Evolutionary conservation across 164 flowering plant genomes (phyloP).

Genomic region (Euptelea pleiosperma): DNA sequence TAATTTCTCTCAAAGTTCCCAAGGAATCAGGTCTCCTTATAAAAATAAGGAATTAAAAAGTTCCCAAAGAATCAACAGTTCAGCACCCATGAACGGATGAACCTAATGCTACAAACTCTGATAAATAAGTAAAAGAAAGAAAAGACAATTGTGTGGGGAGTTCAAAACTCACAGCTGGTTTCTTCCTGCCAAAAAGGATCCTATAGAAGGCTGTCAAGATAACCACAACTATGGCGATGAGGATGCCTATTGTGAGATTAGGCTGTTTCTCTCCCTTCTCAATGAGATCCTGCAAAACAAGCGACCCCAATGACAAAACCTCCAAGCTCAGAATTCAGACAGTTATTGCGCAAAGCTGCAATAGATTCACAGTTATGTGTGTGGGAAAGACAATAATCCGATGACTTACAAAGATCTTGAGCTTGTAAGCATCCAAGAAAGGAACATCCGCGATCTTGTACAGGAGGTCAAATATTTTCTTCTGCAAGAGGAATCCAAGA

Average conservation of each 20-base stretch:
- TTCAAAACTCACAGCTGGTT: conserved; percentile 41
- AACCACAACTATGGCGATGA: conserved; percentile 50
- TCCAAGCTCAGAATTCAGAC: background rate
- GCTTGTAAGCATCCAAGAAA: conserved; percentile 59
- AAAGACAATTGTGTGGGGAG: background rate
- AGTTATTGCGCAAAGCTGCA: too few relatives aligned
- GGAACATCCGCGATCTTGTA: conserved; percentile 81
- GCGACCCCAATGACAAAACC: background rate
- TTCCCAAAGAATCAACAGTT: background rate
- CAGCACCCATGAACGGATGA: background rate
- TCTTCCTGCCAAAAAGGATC: conserved; percentile 84
- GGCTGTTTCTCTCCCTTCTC: conserved; percentile 89
- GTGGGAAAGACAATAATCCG: background rate
- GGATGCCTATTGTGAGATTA: conserved; percentile 62
- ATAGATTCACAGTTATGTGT: too few relatives aligned
- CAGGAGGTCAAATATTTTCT: conserved; percentile 63
- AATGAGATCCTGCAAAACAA: conserved; percentile 59
- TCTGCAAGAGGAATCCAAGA: conserved; percentile 46
- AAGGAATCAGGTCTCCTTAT: background rate
- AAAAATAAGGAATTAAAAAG: background rate
- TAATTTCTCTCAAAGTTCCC: background rate
- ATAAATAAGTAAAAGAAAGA: background rate
- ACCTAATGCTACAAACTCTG: too few relatives aligned
- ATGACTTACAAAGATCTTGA: conserved; percentile 56
- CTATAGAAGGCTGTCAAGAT: conserved; percentile 45